Base-by-base conservation (phyloP, 108 stramenopile species). In the Mediolabrus comicus region DNA sequence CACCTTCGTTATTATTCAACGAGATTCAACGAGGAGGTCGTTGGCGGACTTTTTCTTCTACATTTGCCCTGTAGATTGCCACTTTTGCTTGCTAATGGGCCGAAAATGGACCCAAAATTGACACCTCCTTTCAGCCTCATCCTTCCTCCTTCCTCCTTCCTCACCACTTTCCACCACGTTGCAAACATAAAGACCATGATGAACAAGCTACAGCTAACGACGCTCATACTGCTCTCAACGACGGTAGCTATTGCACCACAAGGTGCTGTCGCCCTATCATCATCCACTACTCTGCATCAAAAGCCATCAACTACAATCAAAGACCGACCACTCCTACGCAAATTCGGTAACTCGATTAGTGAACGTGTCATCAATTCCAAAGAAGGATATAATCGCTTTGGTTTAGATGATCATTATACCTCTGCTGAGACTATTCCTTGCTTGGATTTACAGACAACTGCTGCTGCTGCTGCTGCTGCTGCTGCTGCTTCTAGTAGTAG, bases 371-470 rank as follows among this genome's bases (percentile, higher is more conserved):
- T 32, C 0, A 10, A 74, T 33, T 79, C 77, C 33, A 27, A 62
- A 33, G 16, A 62, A 10, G 77, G 77, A 1, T 7, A 2, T 7
- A 65, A 79, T 62, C 66, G 58, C 16, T 28, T 35, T 7, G 77
- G 77, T 6, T 13, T 26, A 22, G 34, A 11, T 17, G 67, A 60
- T 17, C 59, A 51, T 5, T 79, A 69, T 33, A 74, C 77, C 29
- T 74, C 72, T 9, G 66, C 52, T 10, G 77, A 74, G 34, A 68
- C 53, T 6, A 68, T 79, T 17, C 72, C 77, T 0, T 55, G 66
- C 17, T 46, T 79, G 16, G 60, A 74, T 55, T 74, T 79, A 72
- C 72, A 69, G 29, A 59, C 35, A 2, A 66, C 28, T 36, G 9
- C 8, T 49, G 46, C 19, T 22, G 1, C 0, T 24, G 33, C 6